These are phyloP conservation scores for Colletotrichum sp. DNA, from an alignment of 2,329 filamentous ascomycete genomes.

Conservation along the genomic window DNA sequence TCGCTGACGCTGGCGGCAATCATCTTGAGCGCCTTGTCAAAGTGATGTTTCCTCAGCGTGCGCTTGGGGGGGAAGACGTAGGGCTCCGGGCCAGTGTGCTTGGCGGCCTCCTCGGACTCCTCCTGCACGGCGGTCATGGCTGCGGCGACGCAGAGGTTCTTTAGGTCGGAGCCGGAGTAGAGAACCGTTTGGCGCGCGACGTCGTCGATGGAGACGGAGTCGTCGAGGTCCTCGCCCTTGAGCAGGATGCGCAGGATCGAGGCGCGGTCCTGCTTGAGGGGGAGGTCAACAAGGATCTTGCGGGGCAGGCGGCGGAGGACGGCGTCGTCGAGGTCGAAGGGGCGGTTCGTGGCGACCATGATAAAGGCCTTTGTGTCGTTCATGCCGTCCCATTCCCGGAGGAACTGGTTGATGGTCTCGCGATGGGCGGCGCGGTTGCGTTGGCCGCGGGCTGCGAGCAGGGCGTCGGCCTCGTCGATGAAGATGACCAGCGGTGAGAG, in stretches of 20 bases:
- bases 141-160: conserved; percentile 81
- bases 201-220: conserved; percentile 63
- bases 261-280: conserved; percentile 67
- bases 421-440: conserved; percentile 75
- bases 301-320: conserved; percentile 79
- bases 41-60: conserved; percentile 72
- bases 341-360: conserved; percentile 96
- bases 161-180: conserved; percentile 84
- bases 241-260: conserved; percentile 77
- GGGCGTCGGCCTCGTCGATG: conserved; percentile 94
- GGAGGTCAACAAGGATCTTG: conserved; percentile 76
- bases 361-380: conserved; percentile 85
- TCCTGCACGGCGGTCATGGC: conserved; percentile 82
- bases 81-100: conserved; percentile 42
- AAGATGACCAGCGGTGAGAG: conserved; percentile 93
- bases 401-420: conserved; percentile 95
- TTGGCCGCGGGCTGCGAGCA: conserved; percentile 79
- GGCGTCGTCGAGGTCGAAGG: conserved; percentile 92
- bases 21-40: conserved; percentile 84
- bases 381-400: conserved; percentile 97
- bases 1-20: conserved; percentile 93
- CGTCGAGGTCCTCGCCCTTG: conserved; percentile 67
- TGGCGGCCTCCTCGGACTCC: conserved; percentile 56
- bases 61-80: conserved; percentile 73
- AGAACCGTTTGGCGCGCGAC: conserved; percentile 73